phyloP scores from a whole-genome alignment of 2,329 filamentous ascomycete genomes.

The Claviceps sorghi region DNA sequence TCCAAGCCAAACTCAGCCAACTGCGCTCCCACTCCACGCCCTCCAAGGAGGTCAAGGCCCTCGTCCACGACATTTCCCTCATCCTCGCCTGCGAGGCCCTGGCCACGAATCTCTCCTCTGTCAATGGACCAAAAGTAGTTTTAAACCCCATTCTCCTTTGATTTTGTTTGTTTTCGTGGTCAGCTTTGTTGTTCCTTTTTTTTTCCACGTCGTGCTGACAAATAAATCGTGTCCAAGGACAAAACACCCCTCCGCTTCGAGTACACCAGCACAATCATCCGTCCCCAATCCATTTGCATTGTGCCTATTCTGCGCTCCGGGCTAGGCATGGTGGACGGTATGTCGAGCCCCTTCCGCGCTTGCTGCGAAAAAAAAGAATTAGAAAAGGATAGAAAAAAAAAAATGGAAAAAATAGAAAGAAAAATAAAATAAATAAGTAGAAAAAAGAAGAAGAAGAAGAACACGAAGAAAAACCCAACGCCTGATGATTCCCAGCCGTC shows the following conservation, averaged over 20 bases:
- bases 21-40: slow-evolving; percentile 59
- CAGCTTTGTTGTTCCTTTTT: background rate
- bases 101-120: slow-evolving; percentile 41
- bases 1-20: slow-evolving; percentile 78
- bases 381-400: too few relatives aligned
- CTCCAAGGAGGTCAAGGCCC: slow-evolving; percentile 60
- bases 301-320: slow-evolving; percentile 90
- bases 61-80: slow-evolving; percentile 75
- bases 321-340: slow-evolving; percentile 77
- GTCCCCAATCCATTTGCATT: slow-evolving; percentile 56
- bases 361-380: too few relatives aligned
- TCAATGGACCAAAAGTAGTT: slow-evolving; percentile 49
- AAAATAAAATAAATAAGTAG: too few relatives aligned
- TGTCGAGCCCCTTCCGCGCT: too few relatives aligned
- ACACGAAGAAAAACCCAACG: too few relatives aligned
- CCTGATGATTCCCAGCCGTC: too few relatives aligned
- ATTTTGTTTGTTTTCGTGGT: background rate
- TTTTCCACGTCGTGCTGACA: background rate
- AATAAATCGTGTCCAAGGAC: slow-evolving; percentile 35
- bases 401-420: too few relatives aligned
- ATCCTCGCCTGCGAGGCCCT: slow-evolving; percentile 76
- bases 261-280: slow-evolving; percentile 51
- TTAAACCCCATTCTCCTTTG: background rate
- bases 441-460: too few relatives aligned
- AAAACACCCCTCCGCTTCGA: slow-evolving; percentile 63